Evolutionary conservation across 495 filamentous ascomycete genomes (phyloP), one percentile per base, ranked within the genome.

Genomic region (Copromyces sp.): DNA sequence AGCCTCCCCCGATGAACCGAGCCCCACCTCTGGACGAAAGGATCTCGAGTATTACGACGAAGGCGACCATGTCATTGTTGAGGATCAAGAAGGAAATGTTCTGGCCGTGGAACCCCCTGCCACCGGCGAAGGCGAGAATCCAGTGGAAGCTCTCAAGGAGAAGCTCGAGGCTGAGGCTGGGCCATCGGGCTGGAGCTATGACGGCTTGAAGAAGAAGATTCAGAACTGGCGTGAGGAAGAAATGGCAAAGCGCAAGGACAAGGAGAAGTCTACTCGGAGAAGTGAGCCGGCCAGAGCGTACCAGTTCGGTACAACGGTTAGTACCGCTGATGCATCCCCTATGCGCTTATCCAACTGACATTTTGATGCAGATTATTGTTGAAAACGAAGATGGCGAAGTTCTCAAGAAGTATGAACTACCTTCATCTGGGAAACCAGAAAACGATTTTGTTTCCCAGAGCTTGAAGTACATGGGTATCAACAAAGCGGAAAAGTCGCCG

Each of bases 371-470:
- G 80, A 95, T 99, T 75, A 98, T 99, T 77, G 94, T 99, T 17
- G 96, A 99, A 81, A 94, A 99, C 76, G 94, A 95, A 79, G 92
- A 97, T 78, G 96, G 96, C 39, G 96, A 99, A 78, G 96, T 99
- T 14, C 88, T 99, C 80, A 96, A 97, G 85, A 97, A 95, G 73
- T 98, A 97, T 80, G 93, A 97, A 70, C 90, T 98, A 39, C 92
- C 94, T 12, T 76, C 85, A 4, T 76, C 85, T 4, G 77, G 80
- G n/a, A 81, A 79, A 37, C 70, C 74, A 5, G 74, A 82, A 29
- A 78, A 74, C 61, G 84, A 83, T 70, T 79, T 82, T 53, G 82
- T 84, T n/a, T 81, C 81, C 68, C 79, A 83, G 24, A 77, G 84
- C 42, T 77, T 84, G 68, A 85, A 84, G 70, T 83, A 83, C 69